Base-by-base conservation (phyloP, 2,329 filamentous ascomycete genomes). In the Sporothrix curviconia region DNA sequence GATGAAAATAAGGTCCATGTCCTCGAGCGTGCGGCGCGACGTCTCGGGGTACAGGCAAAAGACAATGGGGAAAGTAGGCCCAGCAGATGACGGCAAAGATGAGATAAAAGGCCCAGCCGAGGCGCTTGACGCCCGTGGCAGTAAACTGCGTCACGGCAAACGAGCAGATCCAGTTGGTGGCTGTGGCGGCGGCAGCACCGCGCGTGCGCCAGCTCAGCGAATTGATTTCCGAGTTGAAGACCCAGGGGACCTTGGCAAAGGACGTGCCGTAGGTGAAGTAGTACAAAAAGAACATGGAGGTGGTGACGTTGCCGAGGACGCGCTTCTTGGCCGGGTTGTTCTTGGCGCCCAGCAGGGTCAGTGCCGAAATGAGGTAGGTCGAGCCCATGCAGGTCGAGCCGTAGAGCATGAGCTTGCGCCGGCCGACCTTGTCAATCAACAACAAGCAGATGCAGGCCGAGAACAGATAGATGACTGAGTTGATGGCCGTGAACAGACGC, bases 401-500 rank as follows among this genome's bases (percentile, higher is more conserved):
- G 50, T 71, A 71, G n/a, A 74, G 51, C 70, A 74, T 72, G 62
- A 74, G 67, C 71, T 72, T 74, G 52, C 72, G 66, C 6, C 72
- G 66, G 5, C 73, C 73, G n/a, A 74, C 63, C 1, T 66, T 66
- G 56, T 75, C 73, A 59, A 75, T 72, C 7, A 74, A 63, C n/a
- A 71, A 42, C 1, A 75, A 60, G 55, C 71, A 72, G 9, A 66
- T 65, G 32, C 73, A 70, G 0, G 71, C 72, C 1, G 70, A 66
- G 1, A 66, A 57, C 0, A 74, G 64, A 49, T 76, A 75, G 5
- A 74, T 61, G 1, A 72, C 75, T 42, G 68, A 69, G 53, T 64
- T 85, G 58, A 78, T 76, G 2, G 78, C 82, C 1, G 81, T 76
- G 17, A 85, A 71, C 0, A 85, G 68, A 4, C 81, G 73, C 3